Evolutionary conservation across 1,139 yeast species (phyloP).

Genomic region (Keqinozyma sinolaborantium): DNA sequence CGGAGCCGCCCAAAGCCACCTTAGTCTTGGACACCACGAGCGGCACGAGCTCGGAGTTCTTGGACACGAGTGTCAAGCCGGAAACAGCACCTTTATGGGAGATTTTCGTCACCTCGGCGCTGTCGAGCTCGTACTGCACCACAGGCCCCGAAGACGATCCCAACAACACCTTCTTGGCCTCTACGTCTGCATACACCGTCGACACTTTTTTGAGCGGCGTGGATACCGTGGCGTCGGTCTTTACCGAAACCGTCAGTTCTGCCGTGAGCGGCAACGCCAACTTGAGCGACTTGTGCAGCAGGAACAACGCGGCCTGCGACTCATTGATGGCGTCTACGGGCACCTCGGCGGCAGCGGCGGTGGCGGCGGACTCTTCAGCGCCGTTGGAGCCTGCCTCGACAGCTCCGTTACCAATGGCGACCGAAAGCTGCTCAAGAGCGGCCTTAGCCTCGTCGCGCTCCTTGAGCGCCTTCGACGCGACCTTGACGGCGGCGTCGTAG

Average conservation of each 20-base stretch:
- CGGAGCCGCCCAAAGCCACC: slow-evolving; percentile 13
- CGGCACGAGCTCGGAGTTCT: slow-evolving; percentile 11
- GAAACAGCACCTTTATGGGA: slow-evolving; percentile 14
- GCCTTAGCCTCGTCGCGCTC: slow-evolving; percentile 72
- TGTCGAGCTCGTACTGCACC: slow-evolving; percentile 13
- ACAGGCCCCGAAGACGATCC: slow-evolving; percentile 22
- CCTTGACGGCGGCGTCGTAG: slow-evolving; percentile 88
- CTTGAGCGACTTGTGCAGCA: slow-evolving; percentile 41
- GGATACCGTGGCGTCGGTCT: not conserved
- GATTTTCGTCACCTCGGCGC: slow-evolving; percentile 8
- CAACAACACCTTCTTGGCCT: slow-evolving; percentile 13
- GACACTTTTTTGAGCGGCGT: slow-evolving; percentile 15
- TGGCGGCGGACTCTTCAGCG: slow-evolving; percentile 3
- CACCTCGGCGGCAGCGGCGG: slow-evolving; percentile 5
- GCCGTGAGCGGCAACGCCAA: slow-evolving; percentile 24
- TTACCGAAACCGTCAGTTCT: slow-evolving; percentile 9
- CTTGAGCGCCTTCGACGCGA: slow-evolving; percentile 67
- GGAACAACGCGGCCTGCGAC: slow-evolving; percentile 38
- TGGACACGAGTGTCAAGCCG: slow-evolving; percentile 12
- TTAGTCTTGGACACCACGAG: slow-evolving; percentile 17
- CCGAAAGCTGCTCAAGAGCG: slow-evolving; percentile 51
- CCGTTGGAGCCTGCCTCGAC: slow-evolving; percentile 6
- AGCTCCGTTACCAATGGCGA: slow-evolving; percentile 21
- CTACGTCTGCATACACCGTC: slow-evolving; percentile 10
- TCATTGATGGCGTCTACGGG: slow-evolving; percentile 22